Conservation (phyloP, 129 eudicot species). For the Heracleum sosnowskyi region DNA sequence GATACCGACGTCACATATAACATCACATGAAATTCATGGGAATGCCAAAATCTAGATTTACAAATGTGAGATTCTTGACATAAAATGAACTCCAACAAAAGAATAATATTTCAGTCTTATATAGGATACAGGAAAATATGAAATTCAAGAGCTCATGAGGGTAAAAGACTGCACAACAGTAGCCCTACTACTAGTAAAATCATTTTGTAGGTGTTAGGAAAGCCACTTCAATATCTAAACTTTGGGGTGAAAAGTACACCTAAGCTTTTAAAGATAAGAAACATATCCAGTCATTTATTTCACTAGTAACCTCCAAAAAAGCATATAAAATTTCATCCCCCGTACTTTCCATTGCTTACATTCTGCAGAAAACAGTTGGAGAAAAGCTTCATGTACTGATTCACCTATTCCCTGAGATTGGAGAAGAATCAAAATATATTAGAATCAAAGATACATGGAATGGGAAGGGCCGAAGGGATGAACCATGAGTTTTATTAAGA, state of each 20-base stretch:
- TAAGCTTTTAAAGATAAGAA: neutral
- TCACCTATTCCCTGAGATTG: neutral
- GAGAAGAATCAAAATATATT: neutral
- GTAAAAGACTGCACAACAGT: neutral
- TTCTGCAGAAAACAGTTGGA: neutral
- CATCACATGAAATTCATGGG: neutral
- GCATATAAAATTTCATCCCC: neutral
- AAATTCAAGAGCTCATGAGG: neutral
- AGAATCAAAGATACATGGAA: neutral
- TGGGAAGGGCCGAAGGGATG: neutral
- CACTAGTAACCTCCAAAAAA: slow-evolving; percentile 4
- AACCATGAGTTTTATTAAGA: neutral
- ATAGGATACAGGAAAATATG: neutral
- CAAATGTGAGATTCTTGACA: neutral
- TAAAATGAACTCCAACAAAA: neutral
- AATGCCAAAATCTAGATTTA: neutral
- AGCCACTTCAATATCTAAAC: neutral
- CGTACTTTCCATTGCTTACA: neutral
- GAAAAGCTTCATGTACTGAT: neutral
- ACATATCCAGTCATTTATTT: neutral
- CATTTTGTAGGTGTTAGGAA: neutral
- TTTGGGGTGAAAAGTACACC: neutral
- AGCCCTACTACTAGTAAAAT: neutral
- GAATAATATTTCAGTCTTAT: neutral
- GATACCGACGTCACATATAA: no score